A percentile compares a stretch with the other conserved stretches of the same genome.
Conservation (phyloP, 2,329 filamentous ascomycete species). For the Colletotrichum sp. region DNA sequence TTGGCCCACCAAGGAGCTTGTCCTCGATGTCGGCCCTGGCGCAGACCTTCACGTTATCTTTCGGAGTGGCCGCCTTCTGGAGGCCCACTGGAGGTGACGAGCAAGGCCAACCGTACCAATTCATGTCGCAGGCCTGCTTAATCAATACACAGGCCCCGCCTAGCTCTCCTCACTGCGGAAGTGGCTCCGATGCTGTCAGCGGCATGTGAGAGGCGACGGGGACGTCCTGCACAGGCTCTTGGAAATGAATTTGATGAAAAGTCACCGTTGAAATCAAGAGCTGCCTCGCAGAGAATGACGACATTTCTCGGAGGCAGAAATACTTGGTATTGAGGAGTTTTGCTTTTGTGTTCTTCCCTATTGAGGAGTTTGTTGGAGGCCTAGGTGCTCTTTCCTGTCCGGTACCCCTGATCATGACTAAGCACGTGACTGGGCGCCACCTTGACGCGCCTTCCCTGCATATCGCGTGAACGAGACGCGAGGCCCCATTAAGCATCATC, state of each 20-base stretch:
- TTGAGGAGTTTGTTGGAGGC: background rate
- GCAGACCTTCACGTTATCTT: background rate
- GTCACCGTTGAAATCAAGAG: background rate
- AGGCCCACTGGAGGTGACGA: background rate
- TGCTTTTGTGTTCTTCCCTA: background rate
- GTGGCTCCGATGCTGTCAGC: background rate
- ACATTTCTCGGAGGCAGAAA: background rate
- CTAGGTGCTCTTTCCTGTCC: background rate
- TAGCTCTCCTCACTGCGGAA: background rate
- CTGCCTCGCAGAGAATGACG: background rate
- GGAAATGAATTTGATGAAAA: background rate
- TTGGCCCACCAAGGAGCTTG: background rate
- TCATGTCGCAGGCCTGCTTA: background rate
- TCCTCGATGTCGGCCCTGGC: background rate
- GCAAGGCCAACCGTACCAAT: constrained; percentile 5
- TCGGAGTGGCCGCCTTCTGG: background rate
- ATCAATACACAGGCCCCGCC: background rate
- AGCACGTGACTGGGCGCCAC: background rate
- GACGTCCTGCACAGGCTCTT: background rate
- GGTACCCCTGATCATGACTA: background rate
- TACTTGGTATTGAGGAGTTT: background rate
- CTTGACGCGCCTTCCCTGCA: background rate
- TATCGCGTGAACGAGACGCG: background rate
- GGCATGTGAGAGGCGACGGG: background rate
- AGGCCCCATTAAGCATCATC: background rate